Conservation (phyloP, 2,329 filamentous ascomycete species). For the Aspergillus felis region DNA sequence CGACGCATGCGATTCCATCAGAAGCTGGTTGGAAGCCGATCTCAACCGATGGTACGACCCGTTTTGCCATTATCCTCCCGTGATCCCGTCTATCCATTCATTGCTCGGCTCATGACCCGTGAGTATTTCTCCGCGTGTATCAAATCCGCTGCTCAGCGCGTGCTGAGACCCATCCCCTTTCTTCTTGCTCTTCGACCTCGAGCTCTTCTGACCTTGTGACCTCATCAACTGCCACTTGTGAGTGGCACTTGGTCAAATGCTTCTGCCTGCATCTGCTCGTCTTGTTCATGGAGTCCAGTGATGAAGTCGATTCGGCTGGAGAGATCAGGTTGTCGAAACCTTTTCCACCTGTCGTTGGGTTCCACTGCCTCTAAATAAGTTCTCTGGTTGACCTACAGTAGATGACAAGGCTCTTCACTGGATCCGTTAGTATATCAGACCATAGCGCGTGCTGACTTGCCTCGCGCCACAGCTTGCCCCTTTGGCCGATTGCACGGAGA, state of each 20-base stretch:
- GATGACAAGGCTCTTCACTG: slow-evolving; percentile 5
- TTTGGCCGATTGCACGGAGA: neutral
- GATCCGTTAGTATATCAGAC: neutral
- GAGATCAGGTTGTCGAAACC: neutral
- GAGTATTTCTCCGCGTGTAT: slow-evolving; percentile 12
- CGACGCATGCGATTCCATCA: neutral
- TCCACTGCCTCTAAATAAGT: slow-evolving; percentile 4
- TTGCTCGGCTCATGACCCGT: slow-evolving; percentile 9
- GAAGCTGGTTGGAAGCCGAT: slow-evolving; percentile 4
- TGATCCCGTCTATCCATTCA: slow-evolving; percentile 2
- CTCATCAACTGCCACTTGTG: slow-evolving; percentile 7
- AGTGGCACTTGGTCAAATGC: neutral
- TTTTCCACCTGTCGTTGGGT: slow-evolving; percentile 2
- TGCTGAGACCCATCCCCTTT: slow-evolving; percentile 16
- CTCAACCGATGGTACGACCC: slow-evolving; percentile 13
- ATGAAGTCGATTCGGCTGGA: neutral
- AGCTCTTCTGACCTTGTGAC: slow-evolving; percentile 5
- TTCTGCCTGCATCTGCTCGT: neutral
- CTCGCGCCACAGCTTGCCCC: neutral
- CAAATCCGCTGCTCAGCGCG: slow-evolving; percentile 13
- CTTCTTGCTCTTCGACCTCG: neutral
- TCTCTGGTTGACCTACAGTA: slow-evolving; percentile 5
- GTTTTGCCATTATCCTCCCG: slow-evolving; percentile 6
- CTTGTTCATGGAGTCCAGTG: neutral
- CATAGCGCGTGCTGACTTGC: neutral